A percentile compares a stretch with the other conserved stretches of the same genome.
phyloP scores from a whole-genome alignment of 2,329 filamentous ascomycete species.

The Aspergillus sp. region DNA sequence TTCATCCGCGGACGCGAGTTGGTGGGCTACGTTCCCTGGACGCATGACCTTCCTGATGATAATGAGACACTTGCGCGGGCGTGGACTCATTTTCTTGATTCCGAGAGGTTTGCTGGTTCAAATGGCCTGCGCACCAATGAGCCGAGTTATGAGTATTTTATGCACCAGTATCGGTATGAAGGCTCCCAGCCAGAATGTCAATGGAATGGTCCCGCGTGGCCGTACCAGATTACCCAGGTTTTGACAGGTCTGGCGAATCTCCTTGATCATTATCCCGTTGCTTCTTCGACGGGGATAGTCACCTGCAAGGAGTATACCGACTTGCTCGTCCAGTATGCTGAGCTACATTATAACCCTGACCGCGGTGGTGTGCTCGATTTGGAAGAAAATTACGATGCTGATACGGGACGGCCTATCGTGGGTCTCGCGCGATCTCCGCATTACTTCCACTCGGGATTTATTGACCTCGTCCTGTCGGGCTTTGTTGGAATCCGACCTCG shows the following conservation, averaged over 20 bases:
- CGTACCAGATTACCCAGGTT: conserved; percentile 39
- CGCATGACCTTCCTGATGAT: conserved; percentile 37
- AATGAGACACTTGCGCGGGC: conserved; percentile 26
- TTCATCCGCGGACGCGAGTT: conserved; percentile 40
- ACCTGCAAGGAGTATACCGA: conserved; percentile 29
- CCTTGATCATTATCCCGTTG: conserved; percentile 35
- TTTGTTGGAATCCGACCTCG: conserved; percentile 38
- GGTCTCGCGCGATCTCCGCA: conserved; percentile 38
- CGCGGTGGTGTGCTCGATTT: conserved; percentile 28
- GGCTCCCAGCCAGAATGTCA: conserved; percentile 34
- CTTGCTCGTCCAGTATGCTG: conserved; percentile 34
- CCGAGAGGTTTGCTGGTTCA: conserved; percentile 26
- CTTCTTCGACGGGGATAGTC: conserved; percentile 8
- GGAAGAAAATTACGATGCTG: conserved; percentile 40
- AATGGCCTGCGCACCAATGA: conserved; percentile 39
- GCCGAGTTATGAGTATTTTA: conserved; percentile 41
- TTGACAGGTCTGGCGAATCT: conserved; percentile 38
- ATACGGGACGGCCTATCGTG: conserved; percentile 37
- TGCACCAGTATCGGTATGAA: conserved; percentile 31
- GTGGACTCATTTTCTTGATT: conserved; percentile 24
- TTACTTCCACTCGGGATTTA: conserved; percentile 43
- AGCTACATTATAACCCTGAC: conserved; percentile 32
- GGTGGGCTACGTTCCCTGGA: conserved; percentile 40
- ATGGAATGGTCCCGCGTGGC: conserved; percentile 43
- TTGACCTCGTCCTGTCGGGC: conserved; percentile 37